These are phyloP conservation scores for Cyberlindnera amylophila DNA, from an alignment of 805 yeast species.

Conservation along the genomic window DNA sequence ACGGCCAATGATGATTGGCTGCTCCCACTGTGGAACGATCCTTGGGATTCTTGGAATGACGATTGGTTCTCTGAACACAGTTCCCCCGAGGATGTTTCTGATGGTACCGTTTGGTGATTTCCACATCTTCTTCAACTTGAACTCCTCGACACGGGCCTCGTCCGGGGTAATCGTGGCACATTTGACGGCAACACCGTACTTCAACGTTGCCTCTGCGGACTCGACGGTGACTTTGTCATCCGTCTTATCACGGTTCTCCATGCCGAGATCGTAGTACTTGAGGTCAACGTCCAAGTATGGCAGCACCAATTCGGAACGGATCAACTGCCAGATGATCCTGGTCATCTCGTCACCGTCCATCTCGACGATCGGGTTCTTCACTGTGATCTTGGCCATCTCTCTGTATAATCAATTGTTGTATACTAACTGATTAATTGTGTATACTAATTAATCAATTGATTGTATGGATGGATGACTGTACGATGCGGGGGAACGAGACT, in stretches of 20 bases:
- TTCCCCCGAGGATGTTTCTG: slow-evolving; percentile 92
- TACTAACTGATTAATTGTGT: too few relatives aligned
- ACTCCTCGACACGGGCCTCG: slow-evolving; percentile 92
- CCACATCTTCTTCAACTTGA: slow-evolving; percentile 93
- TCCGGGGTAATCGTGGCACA: slow-evolving; percentile 99
- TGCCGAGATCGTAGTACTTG: slow-evolving; percentile 87
- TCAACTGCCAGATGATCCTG: slow-evolving; percentile 90
- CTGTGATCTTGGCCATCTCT: slow-evolving; percentile 65
- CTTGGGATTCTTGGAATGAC: slow-evolving; percentile 86
- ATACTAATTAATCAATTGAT: too few relatives aligned
- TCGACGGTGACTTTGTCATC: slow-evolving; percentile 85
- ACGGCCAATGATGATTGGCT: slow-evolving; percentile 95
- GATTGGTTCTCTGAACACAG: slow-evolving; percentile 95
- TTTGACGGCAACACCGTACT: slow-evolving; percentile 90
- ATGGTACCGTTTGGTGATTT: slow-evolving; percentile 95
- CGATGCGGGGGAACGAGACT: too few relatives aligned
- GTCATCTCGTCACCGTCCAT: slow-evolving; percentile 99
- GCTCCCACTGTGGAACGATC: slow-evolving; percentile 86
- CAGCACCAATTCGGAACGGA: slow-evolving; percentile 77
- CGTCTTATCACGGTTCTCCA: slow-evolving; percentile 82
- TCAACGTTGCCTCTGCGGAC: slow-evolving; percentile 83
- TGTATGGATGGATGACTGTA: too few relatives aligned
- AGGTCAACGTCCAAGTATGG: slow-evolving; percentile 87
- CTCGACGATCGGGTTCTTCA: slow-evolving; percentile 87
- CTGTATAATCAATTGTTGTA: too few relatives aligned